Conservation (phyloP, 441 rosid genomes). For the Adansonia grandidieri region DNA sequence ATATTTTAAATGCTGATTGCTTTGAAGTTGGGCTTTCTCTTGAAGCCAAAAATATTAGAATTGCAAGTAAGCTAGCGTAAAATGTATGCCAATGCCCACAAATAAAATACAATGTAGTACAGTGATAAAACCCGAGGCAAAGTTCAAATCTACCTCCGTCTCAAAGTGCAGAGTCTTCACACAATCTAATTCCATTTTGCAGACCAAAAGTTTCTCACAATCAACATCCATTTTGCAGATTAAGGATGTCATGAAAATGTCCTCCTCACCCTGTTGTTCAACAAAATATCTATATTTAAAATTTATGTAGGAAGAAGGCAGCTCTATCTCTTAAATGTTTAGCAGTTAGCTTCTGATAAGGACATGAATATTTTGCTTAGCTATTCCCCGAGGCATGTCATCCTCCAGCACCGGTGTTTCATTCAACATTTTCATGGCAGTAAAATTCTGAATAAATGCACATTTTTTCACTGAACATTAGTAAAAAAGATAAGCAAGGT, state of each 20-base stretch:
- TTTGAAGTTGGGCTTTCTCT: slow-evolving; percentile 7
- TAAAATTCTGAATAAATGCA: neutral
- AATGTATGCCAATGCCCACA: neutral
- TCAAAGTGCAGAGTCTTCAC: slow-evolving; percentile 85
- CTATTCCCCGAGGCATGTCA: slow-evolving; percentile 8
- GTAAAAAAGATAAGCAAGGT: neutral
- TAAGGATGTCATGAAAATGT: slow-evolving; percentile 83
- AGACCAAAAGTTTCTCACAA: slow-evolving; percentile 82
- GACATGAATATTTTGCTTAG: neutral
- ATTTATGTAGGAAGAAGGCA: slow-evolving; percentile 2
- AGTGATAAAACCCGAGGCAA: slow-evolving; percentile 24
- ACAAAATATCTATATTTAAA: slow-evolving; percentile 1
- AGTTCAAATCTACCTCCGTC: slow-evolving; percentile 65
- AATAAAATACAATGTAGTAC: neutral
- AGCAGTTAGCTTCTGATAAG: slow-evolving; percentile 16
- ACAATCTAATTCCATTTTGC: slow-evolving; percentile 90
- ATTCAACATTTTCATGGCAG: slow-evolving; percentile 8
- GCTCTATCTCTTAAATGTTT: slow-evolving; percentile 8
- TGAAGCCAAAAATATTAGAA: slow-evolving; percentile 1
- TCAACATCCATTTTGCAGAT: slow-evolving; percentile 83
- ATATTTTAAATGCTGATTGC: slow-evolving; percentile 7
- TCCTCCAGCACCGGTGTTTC: slow-evolving; percentile 1
- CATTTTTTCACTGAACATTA: neutral
- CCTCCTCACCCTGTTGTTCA: slow-evolving; percentile 71
- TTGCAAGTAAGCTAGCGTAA: slow-evolving; percentile 7